A percentile compares a stretch with the other conserved stretches of the same genome.
phyloP scores from a whole-genome alignment of 345 rosid species.

The Rhizophora apiculata region DNA sequence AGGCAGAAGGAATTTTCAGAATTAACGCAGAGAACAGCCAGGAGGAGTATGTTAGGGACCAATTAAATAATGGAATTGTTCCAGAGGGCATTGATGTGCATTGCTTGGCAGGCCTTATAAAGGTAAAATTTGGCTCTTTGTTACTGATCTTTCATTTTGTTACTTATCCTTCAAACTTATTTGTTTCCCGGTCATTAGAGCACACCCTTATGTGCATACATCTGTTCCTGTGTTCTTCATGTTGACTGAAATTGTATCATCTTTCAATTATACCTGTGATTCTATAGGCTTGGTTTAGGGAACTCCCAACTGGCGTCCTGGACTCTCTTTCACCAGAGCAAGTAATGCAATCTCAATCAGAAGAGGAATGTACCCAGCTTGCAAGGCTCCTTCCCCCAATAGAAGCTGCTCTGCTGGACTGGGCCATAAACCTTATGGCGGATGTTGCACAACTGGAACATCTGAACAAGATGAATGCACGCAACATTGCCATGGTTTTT shows the following conservation, averaged over 20 bases:
- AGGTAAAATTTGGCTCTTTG: conserved; percentile 40
- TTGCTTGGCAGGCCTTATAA: conserved; percentile 96
- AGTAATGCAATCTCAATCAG: conserved; percentile 82
- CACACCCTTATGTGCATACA: neutral
- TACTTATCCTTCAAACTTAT: neutral
- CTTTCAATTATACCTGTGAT: neutral
- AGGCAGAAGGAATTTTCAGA: conserved; percentile 98
- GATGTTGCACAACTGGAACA: conserved; percentile 85
- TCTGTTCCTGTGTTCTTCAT: neutral
- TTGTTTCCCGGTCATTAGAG: neutral
- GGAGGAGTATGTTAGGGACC: conserved; percentile 87
- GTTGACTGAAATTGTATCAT: neutral
- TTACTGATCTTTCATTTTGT: neutral
- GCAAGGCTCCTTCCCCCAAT: conserved; percentile 81
- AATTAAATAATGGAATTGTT: conserved; percentile 74
- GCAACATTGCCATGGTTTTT: conserved; percentile 91
- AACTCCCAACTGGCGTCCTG: conserved; percentile 88
- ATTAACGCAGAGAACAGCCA: conserved; percentile 85
- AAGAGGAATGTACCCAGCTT: conserved; percentile 82
- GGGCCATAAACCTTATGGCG: conserved; percentile 95
- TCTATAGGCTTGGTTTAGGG: conserved; percentile 96
- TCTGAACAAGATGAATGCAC: conserved; percentile 94
- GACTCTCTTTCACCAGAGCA: conserved; percentile 83
- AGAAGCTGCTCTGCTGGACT: conserved; percentile 83
- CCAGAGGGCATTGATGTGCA: conserved; percentile 78